These are phyloP conservation scores for Nothophoma quercina DNA, from an alignment of 2,329 filamentous ascomycete species.

Conservation along the genomic window DNA sequence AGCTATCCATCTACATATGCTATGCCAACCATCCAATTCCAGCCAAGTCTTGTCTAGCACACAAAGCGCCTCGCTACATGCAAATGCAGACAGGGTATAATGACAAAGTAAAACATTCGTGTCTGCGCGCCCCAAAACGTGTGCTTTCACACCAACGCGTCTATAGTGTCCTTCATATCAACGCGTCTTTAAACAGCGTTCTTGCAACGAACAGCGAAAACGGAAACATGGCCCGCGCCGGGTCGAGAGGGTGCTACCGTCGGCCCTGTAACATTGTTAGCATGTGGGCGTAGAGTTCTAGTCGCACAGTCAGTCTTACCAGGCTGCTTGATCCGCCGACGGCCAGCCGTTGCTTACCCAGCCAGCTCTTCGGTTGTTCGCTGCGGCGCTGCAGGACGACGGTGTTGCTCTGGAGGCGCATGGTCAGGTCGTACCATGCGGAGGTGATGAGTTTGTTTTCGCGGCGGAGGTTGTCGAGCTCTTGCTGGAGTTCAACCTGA, in stretches of 20 bases:
- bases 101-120: conserved; percentile 19
- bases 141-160: not conserved
- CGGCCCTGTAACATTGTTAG: conserved; percentile 16
- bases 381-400: conserved; percentile 77
- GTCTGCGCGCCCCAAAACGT: not conserved
- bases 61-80: conserved; percentile 18
- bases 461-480: conserved; percentile 74
- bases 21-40: not conserved
- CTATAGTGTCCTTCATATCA: not conserved
- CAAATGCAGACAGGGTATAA: conserved; percentile 22
- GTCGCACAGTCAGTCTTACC: conserved; percentile 19
- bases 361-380: conserved; percentile 80
- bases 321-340: conserved; percentile 43
- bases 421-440: conserved; percentile 87
- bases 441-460: conserved; percentile 81
- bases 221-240: conserved; percentile 17
- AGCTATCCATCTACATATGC: conserved; percentile 5
- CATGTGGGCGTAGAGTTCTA: not conserved
- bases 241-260: conserved; percentile 30
- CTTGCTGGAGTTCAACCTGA: conserved; percentile 46
- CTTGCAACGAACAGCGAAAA: conserved; percentile 11
- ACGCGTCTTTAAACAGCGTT: not conserved
- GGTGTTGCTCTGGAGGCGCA: conserved; percentile 81
- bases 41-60: conserved; percentile 1
- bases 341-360: conserved; percentile 77